These are phyloP conservation scores for Schizonepeta tenuifolia DNA, from an alignment of 257 asterid genomes.

Conservation along the genomic window DNA sequence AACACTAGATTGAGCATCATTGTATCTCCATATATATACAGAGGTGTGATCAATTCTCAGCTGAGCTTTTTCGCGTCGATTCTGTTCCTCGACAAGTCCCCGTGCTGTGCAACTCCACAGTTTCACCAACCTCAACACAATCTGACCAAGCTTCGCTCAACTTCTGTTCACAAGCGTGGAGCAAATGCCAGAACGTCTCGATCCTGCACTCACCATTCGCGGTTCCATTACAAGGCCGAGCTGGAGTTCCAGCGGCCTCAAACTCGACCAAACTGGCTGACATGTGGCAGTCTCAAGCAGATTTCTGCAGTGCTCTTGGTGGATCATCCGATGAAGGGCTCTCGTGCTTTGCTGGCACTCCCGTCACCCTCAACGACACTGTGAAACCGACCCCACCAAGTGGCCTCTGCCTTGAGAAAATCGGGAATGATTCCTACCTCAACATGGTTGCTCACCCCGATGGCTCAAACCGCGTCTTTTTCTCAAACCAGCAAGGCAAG, in stretches of 20 bases:
- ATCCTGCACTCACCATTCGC: constrained; percentile 70
- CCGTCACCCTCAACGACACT: constrained; percentile 49
- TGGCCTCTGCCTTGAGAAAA: constrained; percentile 88
- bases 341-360: constrained; percentile 66
- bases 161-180: constrained; percentile 83
- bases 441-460: constrained; percentile 86
- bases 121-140: constrained; percentile 54
- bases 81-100: constrained; percentile 64
- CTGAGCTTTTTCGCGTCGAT: constrained; percentile 57
- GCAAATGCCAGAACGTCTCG: constrained; percentile 65
- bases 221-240: constrained; percentile 51
- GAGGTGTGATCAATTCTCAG: constrained; percentile 91
- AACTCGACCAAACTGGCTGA: constrained; percentile 62
- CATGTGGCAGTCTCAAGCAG: constrained; percentile 69
- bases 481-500: constrained; percentile 80
- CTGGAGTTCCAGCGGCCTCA: constrained; percentile 49
- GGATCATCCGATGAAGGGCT: constrained; percentile 58
- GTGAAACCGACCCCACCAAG: constrained; percentile 53
- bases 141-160: constrained; percentile 44
- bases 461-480: constrained; percentile 83
- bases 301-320: constrained; percentile 77
- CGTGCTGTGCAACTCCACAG: constrained; percentile 73
- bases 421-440: constrained; percentile 73
- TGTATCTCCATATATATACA: constrained; percentile 42
- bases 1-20: constrained; percentile 16